These are phyloP conservation scores for Psophocarpus tetragonolobus DNA, from an alignment of 306 rosid genomes.

Conservation along the genomic window DNA sequence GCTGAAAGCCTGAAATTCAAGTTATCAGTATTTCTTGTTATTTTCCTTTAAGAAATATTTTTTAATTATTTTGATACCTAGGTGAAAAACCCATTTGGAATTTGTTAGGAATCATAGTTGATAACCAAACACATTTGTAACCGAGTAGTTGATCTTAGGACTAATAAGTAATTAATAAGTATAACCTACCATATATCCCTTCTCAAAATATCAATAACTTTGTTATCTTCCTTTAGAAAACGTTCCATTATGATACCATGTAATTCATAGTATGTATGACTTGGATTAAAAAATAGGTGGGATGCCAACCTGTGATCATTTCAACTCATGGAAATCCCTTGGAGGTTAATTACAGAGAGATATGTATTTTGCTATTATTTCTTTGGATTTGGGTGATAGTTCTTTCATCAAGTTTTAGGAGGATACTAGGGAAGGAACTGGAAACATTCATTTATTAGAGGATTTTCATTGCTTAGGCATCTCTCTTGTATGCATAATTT, in stretches of 20 bases:
- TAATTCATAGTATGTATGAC: neutral
- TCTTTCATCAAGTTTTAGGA: neutral
- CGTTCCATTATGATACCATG: neutral
- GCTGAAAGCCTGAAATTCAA: constrained; percentile 16
- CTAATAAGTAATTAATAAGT: too few relatives aligned
- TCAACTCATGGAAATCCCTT: neutral
- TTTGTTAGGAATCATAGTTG: neutral
- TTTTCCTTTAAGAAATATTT: neutral
- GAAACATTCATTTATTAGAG: neutral
- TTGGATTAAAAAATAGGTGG: neutral
- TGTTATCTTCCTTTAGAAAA: neutral
- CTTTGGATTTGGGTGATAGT: neutral
- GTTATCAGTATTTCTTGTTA: neutral
- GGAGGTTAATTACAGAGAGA: neutral
- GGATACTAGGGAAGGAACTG: neutral
- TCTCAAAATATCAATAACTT: neutral
- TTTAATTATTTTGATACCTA: neutral
- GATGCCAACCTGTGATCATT: neutral
- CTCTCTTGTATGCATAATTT: neutral
- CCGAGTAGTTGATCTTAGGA: neutral
- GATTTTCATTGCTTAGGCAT: neutral
- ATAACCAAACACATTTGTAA: neutral
- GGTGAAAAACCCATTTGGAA: neutral
- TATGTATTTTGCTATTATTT: neutral
- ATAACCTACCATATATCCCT: neutral